Percentiles rank a stretch among this genome's conserved stretches.
Conservation (phyloP, 208 protist genomes). For the Vickermania spadyakhi region DNA sequence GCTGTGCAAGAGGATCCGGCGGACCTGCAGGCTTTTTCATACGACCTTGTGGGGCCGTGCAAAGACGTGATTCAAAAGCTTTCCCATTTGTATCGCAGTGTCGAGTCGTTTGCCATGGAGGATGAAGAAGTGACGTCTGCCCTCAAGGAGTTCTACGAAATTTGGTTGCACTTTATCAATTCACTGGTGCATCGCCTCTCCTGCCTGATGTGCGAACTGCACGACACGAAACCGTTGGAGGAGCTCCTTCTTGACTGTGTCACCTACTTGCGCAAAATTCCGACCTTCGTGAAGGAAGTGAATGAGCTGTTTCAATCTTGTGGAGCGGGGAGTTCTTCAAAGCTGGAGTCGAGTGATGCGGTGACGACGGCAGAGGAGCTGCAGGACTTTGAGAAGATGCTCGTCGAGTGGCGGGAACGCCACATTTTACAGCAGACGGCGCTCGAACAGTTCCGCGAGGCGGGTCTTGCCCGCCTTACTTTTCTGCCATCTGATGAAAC, state of each 20-base stretch:
- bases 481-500: constrained; percentile 46
- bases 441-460: constrained; percentile 61
- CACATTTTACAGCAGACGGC: constrained; percentile 32
- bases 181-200: constrained; percentile 62
- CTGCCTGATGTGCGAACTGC: constrained; percentile 74
- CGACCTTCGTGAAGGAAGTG: constrained; percentile 23
- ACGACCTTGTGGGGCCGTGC: not conserved
- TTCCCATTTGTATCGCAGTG: not conserved
- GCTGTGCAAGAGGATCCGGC: constrained; percentile 43
- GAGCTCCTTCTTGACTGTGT: constrained; percentile 59
- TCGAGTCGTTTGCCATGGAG: not conserved
- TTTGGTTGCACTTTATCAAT: constrained; percentile 79
- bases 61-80: constrained; percentile 53
- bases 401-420: constrained; percentile 43
- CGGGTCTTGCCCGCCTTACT: constrained; percentile 65
- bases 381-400: constrained; percentile 20
- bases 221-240: constrained; percentile 55
- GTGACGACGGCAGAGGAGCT: not conserved
- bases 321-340: not conserved
- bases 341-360: not conserved
- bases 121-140: not conserved
- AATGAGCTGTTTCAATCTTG: constrained; percentile 6
- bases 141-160: not conserved
- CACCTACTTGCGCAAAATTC: constrained; percentile 31
- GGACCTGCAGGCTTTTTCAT: constrained; percentile 35